Percentiles rank a stretch among this genome's conserved stretches.
Evolutionary conservation across 1,284 basidiomycete species (phyloP).

Genomic region (Singerocomus inundabilis): DNA sequence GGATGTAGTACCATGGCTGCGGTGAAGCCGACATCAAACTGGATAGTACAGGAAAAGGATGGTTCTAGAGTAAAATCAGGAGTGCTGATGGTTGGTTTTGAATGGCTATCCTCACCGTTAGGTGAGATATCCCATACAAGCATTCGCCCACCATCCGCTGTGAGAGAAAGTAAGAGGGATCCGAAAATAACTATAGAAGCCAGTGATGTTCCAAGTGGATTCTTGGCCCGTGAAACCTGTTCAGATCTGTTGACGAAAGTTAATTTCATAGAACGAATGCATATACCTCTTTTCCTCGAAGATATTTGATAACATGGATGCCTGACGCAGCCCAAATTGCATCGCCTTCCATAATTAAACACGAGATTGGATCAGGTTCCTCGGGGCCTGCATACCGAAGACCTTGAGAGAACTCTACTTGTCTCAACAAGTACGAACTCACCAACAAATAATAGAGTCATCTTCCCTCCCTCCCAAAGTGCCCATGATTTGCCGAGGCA

Average conservation of each 20-base stretch:
- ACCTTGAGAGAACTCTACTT: not conserved
- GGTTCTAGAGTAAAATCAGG: slow-evolving; percentile 22
- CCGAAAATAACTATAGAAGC: slow-evolving; percentile 76
- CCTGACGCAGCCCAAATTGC: slow-evolving; percentile 84
- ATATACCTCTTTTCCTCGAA: slow-evolving; percentile 83
- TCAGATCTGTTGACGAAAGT: slow-evolving; percentile 5
- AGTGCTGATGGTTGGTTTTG: not conserved
- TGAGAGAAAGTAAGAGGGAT: slow-evolving; percentile 73
- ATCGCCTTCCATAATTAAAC: slow-evolving; percentile 82
- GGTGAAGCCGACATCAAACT: slow-evolving; percentile 78
- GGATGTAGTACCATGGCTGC: slow-evolving; percentile 89
- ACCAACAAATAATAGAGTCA: slow-evolving; percentile 94
- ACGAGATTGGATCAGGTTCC: slow-evolving; percentile 68
- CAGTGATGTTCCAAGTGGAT: slow-evolving; percentile 61
- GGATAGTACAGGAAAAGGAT: slow-evolving; percentile 46
- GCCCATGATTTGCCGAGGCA: slow-evolving; percentile 92
- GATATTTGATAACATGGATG: slow-evolving; percentile 70
- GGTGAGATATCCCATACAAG: slow-evolving; percentile 74
- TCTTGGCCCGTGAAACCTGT: slow-evolving; percentile 51
- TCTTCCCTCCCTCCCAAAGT: slow-evolving; percentile 93
- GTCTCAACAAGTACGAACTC: slow-evolving; percentile 32
- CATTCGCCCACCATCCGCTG: slow-evolving; percentile 79
- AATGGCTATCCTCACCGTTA: slow-evolving; percentile 32
- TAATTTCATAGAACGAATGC: not conserved
- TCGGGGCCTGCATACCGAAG: slow-evolving; percentile 65